A percentile compares a stretch with the other conserved stretches of the same genome.
Evolutionary conservation across 345 rosid genomes (phyloP).

Genomic region (Pugionium dolabratum): DNA sequence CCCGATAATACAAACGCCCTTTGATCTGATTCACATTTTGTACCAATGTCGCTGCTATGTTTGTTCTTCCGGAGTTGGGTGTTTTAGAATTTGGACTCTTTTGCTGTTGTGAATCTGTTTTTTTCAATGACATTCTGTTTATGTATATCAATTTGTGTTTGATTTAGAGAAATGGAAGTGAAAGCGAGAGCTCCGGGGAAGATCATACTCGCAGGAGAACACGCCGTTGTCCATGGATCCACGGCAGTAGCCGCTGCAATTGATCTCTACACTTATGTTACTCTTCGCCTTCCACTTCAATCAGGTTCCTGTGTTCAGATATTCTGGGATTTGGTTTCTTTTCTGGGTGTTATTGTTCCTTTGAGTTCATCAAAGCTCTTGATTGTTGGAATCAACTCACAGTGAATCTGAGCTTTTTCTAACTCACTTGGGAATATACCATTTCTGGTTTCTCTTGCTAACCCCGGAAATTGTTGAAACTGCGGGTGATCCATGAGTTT

Average conservation of each 20-base stretch:
- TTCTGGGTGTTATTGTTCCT: slow-evolving; percentile 1
- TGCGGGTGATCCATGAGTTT: too few relatives aligned
- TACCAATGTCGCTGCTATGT: background rate
- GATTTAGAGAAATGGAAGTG: slow-evolving; percentile 67
- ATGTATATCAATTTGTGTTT: background rate
- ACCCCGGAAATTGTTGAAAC: background rate
- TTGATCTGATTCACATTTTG: slow-evolving; percentile 23
- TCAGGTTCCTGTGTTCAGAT: slow-evolving; percentile 43
- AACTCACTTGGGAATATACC: background rate
- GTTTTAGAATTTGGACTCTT: slow-evolving; percentile 1
- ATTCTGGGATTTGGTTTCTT: slow-evolving; percentile 8
- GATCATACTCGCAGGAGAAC: slow-evolving; percentile 93
- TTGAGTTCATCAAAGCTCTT: slow-evolving; percentile 14
- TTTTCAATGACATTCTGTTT: background rate
- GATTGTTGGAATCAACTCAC: background rate
- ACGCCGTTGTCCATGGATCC: slow-evolving; percentile 95
- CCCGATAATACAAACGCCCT: slow-evolving; percentile 16
- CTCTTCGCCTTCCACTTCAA: slow-evolving; percentile 57
- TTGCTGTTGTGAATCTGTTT: background rate
- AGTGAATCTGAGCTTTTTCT: slow-evolving; percentile 8
- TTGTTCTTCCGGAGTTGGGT: background rate
- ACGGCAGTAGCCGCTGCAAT: slow-evolving; percentile 90
- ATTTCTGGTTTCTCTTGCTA: slow-evolving; percentile 1
- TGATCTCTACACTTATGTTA: slow-evolving; percentile 68
- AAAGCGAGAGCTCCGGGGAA: slow-evolving; percentile 93